Base-by-base conservation (phyloP, 768 basidiomycete species). In the Mrakia blollopis region DNA sequence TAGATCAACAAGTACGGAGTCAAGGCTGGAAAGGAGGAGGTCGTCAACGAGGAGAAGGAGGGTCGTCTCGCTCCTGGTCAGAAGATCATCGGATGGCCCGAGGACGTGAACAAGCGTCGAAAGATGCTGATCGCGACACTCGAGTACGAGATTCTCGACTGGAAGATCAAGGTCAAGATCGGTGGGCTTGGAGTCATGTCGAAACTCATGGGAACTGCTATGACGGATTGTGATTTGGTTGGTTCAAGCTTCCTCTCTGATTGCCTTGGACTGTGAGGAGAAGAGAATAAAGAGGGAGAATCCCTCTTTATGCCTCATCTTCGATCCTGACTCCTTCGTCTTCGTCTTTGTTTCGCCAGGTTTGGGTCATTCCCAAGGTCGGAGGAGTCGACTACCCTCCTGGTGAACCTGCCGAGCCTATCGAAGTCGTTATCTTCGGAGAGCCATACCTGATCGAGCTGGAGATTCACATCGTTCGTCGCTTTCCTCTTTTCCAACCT, bases 141-240 rank as follows among this genome's bases (percentile, higher is more conserved):
- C 18, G 75, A 76, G 75, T 76, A 97, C 84, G 94, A 97, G 83
- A 92, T 97, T 81, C 89, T 97, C 81, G 94, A 96, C 82, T 97
- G 94, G 94, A 95, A 95, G 84, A 84, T 95, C 79, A 97, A 97
- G 84, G 77, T 78, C 77, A 78, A 78, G 87, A 96, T 96, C 79
- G 94, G 94, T 85, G 94, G 94, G 84, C 87, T 97, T 21, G 94
- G 94, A 86, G 94, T 96, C 85, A 97, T 97, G 94, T 96, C 94
- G 1, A 91, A 90, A 84, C 86, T 97, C 41, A 97, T 97, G 94
- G 94, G 94, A 79, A 95, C 95, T 13, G 72, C 70, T 5, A 50
- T 68, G 65, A 68, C 65, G 4, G 63, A 65, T 32, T 74, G 73
- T 21, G 70, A 72, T 30, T 47, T 72, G 16, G 47, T 68, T 3